These are phyloP conservation scores for Starmera stellimalicola DNA, from an alignment of 1,139 yeast genomes.

Conservation along the genomic window DNA sequence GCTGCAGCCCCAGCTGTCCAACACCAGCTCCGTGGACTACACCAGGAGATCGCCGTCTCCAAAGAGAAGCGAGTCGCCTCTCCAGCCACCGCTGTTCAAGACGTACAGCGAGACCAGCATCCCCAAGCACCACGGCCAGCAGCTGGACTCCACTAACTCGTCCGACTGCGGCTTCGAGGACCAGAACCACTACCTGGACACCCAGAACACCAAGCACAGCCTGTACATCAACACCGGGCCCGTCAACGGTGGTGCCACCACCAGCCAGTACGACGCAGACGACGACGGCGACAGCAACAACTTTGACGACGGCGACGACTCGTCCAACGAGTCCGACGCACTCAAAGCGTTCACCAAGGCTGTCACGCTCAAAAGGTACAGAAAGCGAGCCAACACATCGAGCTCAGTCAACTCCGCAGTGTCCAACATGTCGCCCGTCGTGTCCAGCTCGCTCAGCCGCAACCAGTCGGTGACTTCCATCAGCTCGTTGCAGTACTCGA, in stretches of 20 bases:
- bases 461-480: conserved; percentile 16
- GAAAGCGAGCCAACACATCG: conserved; percentile 18
- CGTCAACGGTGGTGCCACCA: conserved; percentile 2
- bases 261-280: conserved; percentile 4
- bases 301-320: conserved; percentile 7
- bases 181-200: conserved; percentile 1
- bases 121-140: not conserved
- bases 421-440: conserved; percentile 3
- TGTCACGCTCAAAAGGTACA: conserved; percentile 5
- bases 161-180: conserved; percentile 1
- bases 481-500: conserved; percentile 7
- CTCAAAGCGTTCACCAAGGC: conserved; percentile 17
- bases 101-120: not conserved
- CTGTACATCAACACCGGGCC: too few species aligned
- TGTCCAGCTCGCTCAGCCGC: conserved; percentile 6
- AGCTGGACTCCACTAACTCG: not conserved
- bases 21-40: conserved; percentile 3
- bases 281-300: conserved; percentile 5
- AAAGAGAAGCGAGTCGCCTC: conserved; percentile 9
- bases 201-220: too few species aligned
- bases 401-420: conserved; percentile 11
- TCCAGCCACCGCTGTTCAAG: conserved; percentile 4
- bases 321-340: conserved; percentile 13
- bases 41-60: conserved; percentile 11
- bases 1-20: conserved; percentile 12